Evolutionary conservation across 768 basidiomycete species (phyloP).

Genomic region (Phanerochaete carnosa): DNA sequence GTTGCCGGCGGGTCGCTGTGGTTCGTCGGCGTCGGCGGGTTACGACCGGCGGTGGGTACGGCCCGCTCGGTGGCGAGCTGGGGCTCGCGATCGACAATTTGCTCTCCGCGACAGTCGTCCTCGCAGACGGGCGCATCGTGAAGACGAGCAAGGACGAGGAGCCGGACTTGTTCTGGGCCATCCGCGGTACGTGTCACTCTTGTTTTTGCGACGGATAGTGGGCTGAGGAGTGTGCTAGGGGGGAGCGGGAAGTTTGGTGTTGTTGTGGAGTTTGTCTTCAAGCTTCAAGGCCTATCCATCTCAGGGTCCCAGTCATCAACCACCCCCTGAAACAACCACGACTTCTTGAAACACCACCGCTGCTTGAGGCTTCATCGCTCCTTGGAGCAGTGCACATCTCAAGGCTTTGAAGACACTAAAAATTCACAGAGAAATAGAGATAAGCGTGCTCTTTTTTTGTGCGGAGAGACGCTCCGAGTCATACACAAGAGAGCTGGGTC

Average conservation of each 20-base stretch:
- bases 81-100: constrained; percentile 37
- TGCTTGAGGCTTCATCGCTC: too few species aligned
- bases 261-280: constrained; percentile 43
- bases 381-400: too few species aligned
- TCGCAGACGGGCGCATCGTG: constrained; percentile 37
- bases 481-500: too few species aligned
- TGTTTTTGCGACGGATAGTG: constrained; percentile 16
- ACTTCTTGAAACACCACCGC: too few species aligned
- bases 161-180: constrained; percentile 44
- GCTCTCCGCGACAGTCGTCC: constrained; percentile 38
- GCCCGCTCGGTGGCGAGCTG: constrained; percentile 28
- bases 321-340: too few species aligned
- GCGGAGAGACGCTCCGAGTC: too few species aligned
- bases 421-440: too few species aligned
- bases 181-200: constrained; percentile 32
- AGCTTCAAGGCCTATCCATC: constrained; percentile 35
- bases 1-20: constrained; percentile 19
- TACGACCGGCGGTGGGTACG: constrained; percentile 24
- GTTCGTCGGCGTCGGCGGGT: constrained; percentile 22
- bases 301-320: constrained; percentile 15
- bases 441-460: too few species aligned
- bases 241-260: constrained; percentile 51
- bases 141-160: constrained; percentile 22
- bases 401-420: too few species aligned
- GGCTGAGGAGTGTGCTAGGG: constrained; percentile 22